Conservation (phyloP, 148 eudicot genomes). For the Vaccinium vitisidaea region DNA sequence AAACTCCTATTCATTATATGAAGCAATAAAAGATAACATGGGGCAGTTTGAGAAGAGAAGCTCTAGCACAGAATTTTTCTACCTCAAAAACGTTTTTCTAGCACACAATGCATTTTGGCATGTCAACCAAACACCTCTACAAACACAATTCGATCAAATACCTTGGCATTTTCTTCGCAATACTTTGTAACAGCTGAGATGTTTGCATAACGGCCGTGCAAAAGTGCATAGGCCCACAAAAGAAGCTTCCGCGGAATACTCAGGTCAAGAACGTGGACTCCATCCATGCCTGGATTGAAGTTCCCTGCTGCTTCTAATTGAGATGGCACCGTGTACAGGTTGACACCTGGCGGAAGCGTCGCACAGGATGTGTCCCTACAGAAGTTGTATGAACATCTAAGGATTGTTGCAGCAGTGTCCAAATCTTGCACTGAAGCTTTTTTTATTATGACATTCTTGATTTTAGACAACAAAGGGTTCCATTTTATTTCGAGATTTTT, state of each 20-base stretch:
- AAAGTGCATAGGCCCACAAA: conserved; percentile 84
- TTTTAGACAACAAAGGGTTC: conserved; percentile 61
- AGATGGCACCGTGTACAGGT: conserved; percentile 69
- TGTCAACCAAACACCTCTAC: conserved; percentile 18
- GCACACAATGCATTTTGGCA: neutral
- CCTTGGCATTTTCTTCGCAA: conserved; percentile 94
- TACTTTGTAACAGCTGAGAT: conserved; percentile 78
- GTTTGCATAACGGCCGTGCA: conserved; percentile 73
- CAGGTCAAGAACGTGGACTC: conserved; percentile 66
- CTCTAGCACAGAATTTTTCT: neutral
- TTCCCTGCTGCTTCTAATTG: conserved; percentile 49
- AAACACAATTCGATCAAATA: conserved; percentile 17
- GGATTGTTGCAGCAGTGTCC: conserved; percentile 69
- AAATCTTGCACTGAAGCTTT: conserved; percentile 69
- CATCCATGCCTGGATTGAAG: conserved; percentile 58
- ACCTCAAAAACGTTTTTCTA: neutral
- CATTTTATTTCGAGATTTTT: conserved; percentile 65
- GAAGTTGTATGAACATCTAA: conserved; percentile 80
- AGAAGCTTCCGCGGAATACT: conserved; percentile 83
- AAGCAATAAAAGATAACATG: neutral
- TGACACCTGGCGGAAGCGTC: conserved; percentile 62
- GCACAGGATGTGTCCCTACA: conserved; percentile 81
- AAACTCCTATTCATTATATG: neutral
- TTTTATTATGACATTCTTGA: conserved; percentile 69
- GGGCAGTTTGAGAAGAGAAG: neutral